A percentile compares a stretch with the other conserved stretches of the same genome.
phyloP scores from a whole-genome alignment of 495 filamentous ascomycete genomes.

The Hypoxylon crocopeplum region DNA sequence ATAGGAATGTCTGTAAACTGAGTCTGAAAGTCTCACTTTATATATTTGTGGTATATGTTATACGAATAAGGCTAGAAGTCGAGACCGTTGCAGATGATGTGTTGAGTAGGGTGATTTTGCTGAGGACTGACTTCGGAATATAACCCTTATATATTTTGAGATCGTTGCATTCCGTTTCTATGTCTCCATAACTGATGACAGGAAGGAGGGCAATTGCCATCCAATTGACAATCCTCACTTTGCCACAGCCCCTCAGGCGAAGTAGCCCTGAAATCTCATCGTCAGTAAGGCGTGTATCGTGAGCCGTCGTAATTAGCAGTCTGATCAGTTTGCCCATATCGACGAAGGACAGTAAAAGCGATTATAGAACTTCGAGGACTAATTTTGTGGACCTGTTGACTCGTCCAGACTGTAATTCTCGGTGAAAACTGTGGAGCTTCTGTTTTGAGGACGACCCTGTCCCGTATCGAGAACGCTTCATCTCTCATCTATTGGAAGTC shows the following conservation, averaged over 20 bases:
- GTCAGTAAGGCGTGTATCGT: not conserved
- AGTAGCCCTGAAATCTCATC: not conserved
- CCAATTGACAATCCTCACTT: not conserved
- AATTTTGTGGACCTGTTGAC: not conserved
- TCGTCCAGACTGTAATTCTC: not conserved
- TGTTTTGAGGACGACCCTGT: not conserved
- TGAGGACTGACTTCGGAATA: not conserved
- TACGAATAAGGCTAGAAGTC: no score
- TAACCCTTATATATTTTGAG: not conserved
- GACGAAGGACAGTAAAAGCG: slow-evolving; percentile 2
- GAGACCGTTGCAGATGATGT: no score
- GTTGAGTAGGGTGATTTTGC: no score
- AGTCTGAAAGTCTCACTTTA: no score
- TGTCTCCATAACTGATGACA: not conserved
- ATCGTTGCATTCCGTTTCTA: not conserved
- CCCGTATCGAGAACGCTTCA: not conserved
- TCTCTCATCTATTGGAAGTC: not conserved
- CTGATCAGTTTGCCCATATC: not conserved
- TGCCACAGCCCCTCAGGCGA: not conserved
- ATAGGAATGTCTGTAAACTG: no score
- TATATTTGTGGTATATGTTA: no score
- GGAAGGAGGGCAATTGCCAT: not conserved
- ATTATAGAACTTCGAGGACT: not conserved
- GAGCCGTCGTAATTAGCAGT: not conserved
- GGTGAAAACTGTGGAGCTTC: not conserved